Base-by-base conservation (phyloP, 208 protist species). In the Naegleria fowleri region DNA sequence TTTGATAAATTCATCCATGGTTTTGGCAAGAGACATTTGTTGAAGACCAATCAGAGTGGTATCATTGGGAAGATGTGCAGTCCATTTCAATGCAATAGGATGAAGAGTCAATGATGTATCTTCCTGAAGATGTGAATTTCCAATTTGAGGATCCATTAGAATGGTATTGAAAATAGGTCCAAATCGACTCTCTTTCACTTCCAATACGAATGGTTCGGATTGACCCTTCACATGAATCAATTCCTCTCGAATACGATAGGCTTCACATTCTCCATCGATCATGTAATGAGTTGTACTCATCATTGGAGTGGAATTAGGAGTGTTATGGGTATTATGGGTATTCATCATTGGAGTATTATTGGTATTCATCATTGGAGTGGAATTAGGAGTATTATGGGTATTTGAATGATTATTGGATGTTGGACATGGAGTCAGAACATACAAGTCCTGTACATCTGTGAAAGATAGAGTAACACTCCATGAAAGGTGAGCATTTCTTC, bases 401-500 rank as follows among this genome's bases (percentile, higher is more conserved):
- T n/a, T n/a, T n/a, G n/a, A n/a, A n/a, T n/a, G n/a, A n/a, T n/a
- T n/a, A n/a, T n/a, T n/a, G n/a, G n/a, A n/a, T n/a, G n/a, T n/a
- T n/a, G 55, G 55, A 67, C 55, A 67, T 67, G 55, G 55, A 22
- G 55, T 83, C 86, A 90, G 13, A 3, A 83, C 86, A 90, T 90
- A 90, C 0, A 59, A 19, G 51, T 90, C 88, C 29, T 51, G 29
- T 19, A 48, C 19, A 83, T 91, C 89, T 29, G 15, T 25, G 16
- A 33, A 15, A 29, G 55, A 16, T 25, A n/a, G 11, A 41, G 89
- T 91, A 25, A 83, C 5, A 41, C 52, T 51, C 89, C 89, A 91
- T 22, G 52, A 40, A 39, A 91, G 41, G 25, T 41, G 43, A 38
- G 59, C 48, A 29, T 79, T 83, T 52, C 55, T 52, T 83, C 89